Evolutionary conservation across 306 rosid genomes (phyloP), one percentile per base, ranked within the genome.

Genomic region (Lathyrus oleraceus): DNA sequence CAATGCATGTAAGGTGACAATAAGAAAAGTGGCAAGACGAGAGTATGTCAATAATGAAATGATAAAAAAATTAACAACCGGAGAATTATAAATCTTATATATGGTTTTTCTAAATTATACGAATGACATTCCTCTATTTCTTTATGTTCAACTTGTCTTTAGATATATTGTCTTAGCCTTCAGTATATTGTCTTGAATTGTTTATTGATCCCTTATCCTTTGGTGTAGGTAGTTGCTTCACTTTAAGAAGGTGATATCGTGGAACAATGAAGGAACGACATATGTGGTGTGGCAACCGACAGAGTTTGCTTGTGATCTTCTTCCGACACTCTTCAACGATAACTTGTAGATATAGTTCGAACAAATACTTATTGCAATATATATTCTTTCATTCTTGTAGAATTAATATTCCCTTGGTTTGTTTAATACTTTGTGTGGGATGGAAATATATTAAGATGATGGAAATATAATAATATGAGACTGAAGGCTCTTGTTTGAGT

Each of bases 201-300:
- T 27, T 27, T 27, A 27, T 27, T 27, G 82, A 27, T 27, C 28
- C 28, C 28, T 27, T 27, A 27, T 27, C 28, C 2, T 27, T 27
- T 27, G 3, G 28, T 27, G 28, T 27, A 27, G 28, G 28, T 27
- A 27, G 28, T 27, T 27, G 3, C 28, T 27, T 27, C 28, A 27
- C 28, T 27, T 27, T 27, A 1, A 27, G 4, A 27, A 27, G 28
- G 70, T 89, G 47, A 62, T 92, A 14, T 92, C 96, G 4, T 92
- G 97, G 96, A 92, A 92, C 62, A 38, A 8, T 0, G 86, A 87
- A 0, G 98, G 98, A 2, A 83, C 91, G 13, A 86, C 95, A 7
- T 89, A 87, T 13, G 86, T 92, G 14, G 98, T 92, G 83, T 92
- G 98, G 95, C 95, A 82, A 71, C 89, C 92, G 63, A 83, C 81